Evolutionary conservation across 441 rosid species (phyloP).

Genomic region (Pelargonium cotyledonis): DNA sequence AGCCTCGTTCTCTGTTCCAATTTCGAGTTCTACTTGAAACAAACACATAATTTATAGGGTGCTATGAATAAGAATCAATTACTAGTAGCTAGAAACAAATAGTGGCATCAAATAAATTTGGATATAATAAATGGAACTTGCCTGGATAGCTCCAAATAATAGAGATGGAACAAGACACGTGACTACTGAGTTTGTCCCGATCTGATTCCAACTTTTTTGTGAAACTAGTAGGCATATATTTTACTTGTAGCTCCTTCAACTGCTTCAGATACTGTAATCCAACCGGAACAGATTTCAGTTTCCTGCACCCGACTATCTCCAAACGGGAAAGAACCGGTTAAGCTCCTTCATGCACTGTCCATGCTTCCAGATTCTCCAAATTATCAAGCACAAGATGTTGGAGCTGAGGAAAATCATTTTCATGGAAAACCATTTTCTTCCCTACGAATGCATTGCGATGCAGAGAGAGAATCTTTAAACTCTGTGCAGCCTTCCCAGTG

Average conservation of each 20-base stretch:
- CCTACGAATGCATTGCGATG: not conserved
- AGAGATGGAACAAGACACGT: not conserved
- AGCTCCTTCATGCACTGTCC: not conserved
- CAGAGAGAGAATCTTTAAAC: not conserved
- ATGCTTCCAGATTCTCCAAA: not conserved
- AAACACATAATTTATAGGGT: too few relatives aligned
- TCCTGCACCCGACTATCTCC: too few relatives aligned
- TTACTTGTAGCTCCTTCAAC: not conserved
- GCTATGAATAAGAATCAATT: too few relatives aligned
- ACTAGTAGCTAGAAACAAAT: too few relatives aligned
- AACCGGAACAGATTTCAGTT: too few relatives aligned
- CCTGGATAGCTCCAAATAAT: not conserved
- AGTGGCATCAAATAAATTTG: too few relatives aligned
- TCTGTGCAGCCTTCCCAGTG: not conserved
- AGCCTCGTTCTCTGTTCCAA: too few relatives aligned
- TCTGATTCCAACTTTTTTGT: not conserved
- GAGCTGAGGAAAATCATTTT: not conserved
- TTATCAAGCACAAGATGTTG: not conserved
- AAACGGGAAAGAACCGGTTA: not conserved
- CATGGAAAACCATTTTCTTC: not conserved
- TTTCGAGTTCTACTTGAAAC: too few relatives aligned
- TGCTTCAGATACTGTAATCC: not conserved
- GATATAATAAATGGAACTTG: not conserved
- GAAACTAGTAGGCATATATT: not conserved
- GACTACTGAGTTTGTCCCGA: not conserved